Evolutionary conservation across 257 asterid genomes (phyloP), one percentile per base, ranked within the genome.

Genomic region (Penstemon davidsonii): DNA sequence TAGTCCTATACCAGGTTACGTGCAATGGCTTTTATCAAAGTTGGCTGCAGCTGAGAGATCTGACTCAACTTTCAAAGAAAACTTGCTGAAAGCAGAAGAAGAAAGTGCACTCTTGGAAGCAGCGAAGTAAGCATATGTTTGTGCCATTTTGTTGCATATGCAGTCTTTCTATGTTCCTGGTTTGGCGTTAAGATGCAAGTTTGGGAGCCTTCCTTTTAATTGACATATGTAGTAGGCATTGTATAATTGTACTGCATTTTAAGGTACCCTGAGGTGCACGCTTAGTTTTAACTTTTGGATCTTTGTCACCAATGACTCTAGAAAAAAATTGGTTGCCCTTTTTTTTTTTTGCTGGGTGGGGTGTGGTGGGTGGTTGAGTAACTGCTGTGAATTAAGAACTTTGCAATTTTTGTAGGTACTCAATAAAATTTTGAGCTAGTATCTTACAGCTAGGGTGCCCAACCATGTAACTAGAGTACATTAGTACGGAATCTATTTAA

Each of bases 1-100:
- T 74, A 93, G 99, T 79, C 99, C 99, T 60, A 84, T 93, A 55
- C 96, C 99, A 51, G 99, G 96, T 72, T 93, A 68, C 79, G 84
- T 86, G 95, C 88, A 80, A 64, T 93, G 99, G 96, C 91, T 93
- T 72, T 79, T 83, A 45, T 75, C 94, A 63, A 93, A 93, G 85
- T 79, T 93, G 86, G 86, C 79, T 56, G 80, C 92, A 37, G 79
- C 87, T 44, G 95, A 84, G 80, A 80, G 80, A 62, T 82, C 94
- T 70, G 84, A 70, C 70, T 75, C 96, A 62, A 76, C 92, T 66
- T 90, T 88, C 79, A 73, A 80, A 33, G 99, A 93, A 75, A 81
- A 76, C 85, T 73, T 93, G 87, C 87, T 93, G 70, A 83, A 73
- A 69, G 91, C 82, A 57, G 89, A 88, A 37, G 99, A 93, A 83